Evolutionary conservation across 2,329 filamentous ascomycete genomes (phyloP).

Genomic region (Aureobasidium sp.): DNA sequence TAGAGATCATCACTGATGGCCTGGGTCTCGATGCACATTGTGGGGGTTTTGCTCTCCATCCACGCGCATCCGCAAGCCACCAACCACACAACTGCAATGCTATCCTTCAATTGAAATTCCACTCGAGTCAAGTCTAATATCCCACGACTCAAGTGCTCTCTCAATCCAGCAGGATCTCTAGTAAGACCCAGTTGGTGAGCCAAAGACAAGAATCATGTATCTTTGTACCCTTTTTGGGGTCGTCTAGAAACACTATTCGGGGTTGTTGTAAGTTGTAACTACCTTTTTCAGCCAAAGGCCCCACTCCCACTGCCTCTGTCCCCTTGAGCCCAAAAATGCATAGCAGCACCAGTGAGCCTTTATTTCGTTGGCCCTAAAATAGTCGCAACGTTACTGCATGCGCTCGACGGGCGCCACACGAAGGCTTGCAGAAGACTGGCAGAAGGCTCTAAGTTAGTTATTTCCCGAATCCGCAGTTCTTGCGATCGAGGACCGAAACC

Average conservation of each 20-base stretch:
- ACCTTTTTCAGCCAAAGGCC: too few relatives aligned
- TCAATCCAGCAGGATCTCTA: background rate
- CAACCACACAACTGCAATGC: background rate
- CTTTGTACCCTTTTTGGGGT: background rate
- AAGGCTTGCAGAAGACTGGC: conserved; percentile 1
- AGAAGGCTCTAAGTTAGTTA: background rate
- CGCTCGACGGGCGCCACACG: background rate
- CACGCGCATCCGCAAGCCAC: background rate
- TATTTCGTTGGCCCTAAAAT: background rate
- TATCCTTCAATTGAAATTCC: background rate
- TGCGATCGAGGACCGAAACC: background rate
- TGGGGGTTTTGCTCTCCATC: background rate
- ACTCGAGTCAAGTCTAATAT: background rate
- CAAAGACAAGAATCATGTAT: background rate
- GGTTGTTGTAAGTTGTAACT: too few relatives aligned
- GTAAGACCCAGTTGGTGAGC: background rate
- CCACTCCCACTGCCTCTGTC: too few relatives aligned
- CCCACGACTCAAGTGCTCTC: background rate
- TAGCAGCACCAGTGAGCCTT: too few relatives aligned
- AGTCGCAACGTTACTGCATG: conserved; percentile 7
- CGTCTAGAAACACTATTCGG: background rate
- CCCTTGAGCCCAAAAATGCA: too few relatives aligned
- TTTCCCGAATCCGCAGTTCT: background rate
- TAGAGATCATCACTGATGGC: background rate
- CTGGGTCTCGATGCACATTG: background rate